Evolutionary conservation across 2,329 filamentous ascomycete genomes (phyloP).

Genomic region (Alternaria sp.): DNA sequence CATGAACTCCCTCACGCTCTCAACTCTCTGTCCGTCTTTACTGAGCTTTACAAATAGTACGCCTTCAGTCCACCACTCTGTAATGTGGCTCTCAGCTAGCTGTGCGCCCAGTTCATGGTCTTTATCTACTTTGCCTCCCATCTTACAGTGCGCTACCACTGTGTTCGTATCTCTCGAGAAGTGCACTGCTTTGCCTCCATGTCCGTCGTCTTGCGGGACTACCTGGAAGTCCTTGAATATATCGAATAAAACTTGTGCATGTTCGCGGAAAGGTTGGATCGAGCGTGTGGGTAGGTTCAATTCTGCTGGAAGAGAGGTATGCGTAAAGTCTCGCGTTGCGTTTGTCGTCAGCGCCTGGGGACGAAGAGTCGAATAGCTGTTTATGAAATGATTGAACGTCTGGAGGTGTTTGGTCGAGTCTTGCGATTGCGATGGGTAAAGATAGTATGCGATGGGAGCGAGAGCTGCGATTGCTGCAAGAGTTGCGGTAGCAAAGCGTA

Average conservation of each 20-base stretch:
- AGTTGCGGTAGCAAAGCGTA: constrained; percentile 29
- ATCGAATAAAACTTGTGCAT: constrained; percentile 54
- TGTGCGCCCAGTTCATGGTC: constrained; percentile 26
- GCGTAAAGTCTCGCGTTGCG: constrained; percentile 51
- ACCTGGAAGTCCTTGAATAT: constrained; percentile 55
- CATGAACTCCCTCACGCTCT: constrained; percentile 53
- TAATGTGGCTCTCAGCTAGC: constrained; percentile 26
- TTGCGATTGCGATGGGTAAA: constrained; percentile 22
- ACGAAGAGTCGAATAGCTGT: constrained; percentile 54
- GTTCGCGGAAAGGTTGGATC: constrained; percentile 50
- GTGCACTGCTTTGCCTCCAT: constrained; percentile 38
- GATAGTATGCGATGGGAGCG: constrained; percentile 26
- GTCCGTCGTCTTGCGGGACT: constrained; percentile 48
- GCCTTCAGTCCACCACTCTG: constrained; percentile 39
- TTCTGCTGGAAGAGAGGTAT: constrained; percentile 53
- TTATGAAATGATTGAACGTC: constrained; percentile 46
- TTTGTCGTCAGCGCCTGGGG: constrained; percentile 50
- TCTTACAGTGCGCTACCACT: constrained; percentile 49
- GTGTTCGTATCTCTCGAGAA: constrained; percentile 37
- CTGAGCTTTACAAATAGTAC: constrained; percentile 38
- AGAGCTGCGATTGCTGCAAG: constrained; percentile 29
- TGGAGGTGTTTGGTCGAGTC: constrained; percentile 31
- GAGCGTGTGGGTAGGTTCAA: constrained; percentile 51
- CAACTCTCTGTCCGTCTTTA: constrained; percentile 32
- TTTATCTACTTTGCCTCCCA: constrained; percentile 35